Conservation (phyloP, 1,139 yeast genomes). For the Suhomyces ambrosiae region DNA sequence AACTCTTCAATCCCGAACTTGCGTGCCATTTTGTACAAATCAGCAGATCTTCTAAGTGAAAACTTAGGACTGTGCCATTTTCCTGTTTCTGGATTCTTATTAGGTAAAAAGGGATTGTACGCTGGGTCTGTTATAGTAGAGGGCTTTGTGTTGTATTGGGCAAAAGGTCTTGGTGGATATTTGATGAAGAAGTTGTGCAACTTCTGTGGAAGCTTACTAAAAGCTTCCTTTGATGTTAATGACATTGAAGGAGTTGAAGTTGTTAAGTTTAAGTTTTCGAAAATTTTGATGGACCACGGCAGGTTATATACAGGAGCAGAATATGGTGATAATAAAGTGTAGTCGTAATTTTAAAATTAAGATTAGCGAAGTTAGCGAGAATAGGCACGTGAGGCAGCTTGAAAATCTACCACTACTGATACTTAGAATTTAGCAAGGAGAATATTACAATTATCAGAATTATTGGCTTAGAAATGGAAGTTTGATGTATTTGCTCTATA, state of each 20-base stretch:
- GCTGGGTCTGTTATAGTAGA: constrained; percentile 64
- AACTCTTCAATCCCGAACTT: constrained; percentile 78
- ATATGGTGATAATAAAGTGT: no score
- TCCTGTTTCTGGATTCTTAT: constrained; percentile 80
- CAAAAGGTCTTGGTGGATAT: constrained; percentile 86
- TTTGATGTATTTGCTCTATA: no score
- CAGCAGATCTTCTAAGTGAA: constrained; percentile 84
- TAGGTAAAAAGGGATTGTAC: constrained; percentile 88
- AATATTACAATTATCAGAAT: no score
- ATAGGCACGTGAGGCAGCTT: no score
- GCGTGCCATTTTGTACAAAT: constrained; percentile 78
- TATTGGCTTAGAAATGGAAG: no score
- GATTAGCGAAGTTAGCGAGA: no score
- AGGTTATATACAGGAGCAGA: constrained; percentile 5
- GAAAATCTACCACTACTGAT: no score
- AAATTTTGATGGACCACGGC: constrained; percentile 5
- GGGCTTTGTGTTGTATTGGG: constrained; percentile 64
- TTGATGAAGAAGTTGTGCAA: constrained; percentile 76
- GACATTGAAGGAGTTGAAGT: constrained; percentile 19
- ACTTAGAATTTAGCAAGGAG: no score
- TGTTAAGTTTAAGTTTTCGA: constrained; percentile 1
- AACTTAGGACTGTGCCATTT: constrained; percentile 76
- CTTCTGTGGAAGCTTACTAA: constrained; percentile 66
- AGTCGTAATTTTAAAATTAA: no score
- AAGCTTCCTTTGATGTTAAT: constrained; percentile 40